phyloP scores from a whole-genome alignment of 202 grass and related monocot species.

The Schoenoplectus tabernaemontani region DNA sequence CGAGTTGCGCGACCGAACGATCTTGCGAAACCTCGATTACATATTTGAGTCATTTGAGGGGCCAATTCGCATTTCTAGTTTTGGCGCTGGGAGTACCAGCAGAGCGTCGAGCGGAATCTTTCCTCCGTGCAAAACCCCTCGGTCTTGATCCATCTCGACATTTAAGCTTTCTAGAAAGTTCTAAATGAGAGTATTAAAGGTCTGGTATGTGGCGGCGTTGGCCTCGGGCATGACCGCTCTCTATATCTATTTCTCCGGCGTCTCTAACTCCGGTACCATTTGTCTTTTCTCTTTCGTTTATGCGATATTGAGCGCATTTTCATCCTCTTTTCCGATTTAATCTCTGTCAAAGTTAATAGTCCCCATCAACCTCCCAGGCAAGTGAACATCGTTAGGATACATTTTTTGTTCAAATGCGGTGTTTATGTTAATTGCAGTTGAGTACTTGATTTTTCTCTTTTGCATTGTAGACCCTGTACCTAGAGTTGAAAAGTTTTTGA shows the following conservation, averaged over 20 bases:
- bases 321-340: background rate
- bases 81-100: background rate
- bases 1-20: background rate
- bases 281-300: background rate
- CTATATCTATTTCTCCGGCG: conserved; percentile 65
- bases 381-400: background rate
- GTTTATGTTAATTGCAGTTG: background rate
- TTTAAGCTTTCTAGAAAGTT: conserved; percentile 5
- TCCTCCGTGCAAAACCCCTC: no score
- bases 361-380: background rate
- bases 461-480: background rate
- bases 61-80: background rate
- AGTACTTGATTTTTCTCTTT: background rate
- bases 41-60: background rate
- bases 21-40: background rate
- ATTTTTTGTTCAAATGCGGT: background rate
- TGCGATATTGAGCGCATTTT: background rate
- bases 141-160: background rate
- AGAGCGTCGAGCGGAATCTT: background rate
- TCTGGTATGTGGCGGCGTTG: conserved; percentile 55
- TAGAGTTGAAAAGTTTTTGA: background rate
- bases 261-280: conserved; percentile 55
- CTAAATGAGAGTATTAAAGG: conserved; percentile 65
- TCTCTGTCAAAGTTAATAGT: background rate
- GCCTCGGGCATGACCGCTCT: conserved; percentile 52